Percentiles rank a stretch among this genome's conserved stretches.
These are phyloP conservation scores for Scalesia atractyloides DNA, from an alignment of 129 eudicot species.

Conservation along the genomic window DNA sequence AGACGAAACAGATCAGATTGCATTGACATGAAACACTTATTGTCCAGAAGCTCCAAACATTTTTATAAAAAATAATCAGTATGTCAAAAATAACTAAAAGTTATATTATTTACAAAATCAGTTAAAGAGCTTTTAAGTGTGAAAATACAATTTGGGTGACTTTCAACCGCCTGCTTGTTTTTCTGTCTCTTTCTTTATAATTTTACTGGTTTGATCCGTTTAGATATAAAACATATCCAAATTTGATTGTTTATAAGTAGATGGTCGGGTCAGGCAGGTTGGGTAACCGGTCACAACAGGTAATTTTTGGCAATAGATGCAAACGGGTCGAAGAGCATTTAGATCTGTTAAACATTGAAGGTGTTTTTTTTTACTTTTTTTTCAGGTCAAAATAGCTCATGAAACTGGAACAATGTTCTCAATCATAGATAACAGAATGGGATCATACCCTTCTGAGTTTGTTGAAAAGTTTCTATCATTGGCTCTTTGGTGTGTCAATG, in stretches of 20 bases:
- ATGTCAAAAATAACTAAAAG: not conserved
- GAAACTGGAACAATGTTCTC: conserved; percentile 62
- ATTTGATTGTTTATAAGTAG: not conserved
- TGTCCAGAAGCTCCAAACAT: not conserved
- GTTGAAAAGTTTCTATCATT: conserved; percentile 63
- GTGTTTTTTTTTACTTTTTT: not conserved
- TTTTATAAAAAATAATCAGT: not conserved
- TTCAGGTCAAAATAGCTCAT: conserved; percentile 62
- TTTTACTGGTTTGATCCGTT: not conserved
- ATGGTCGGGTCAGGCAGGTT: not conserved
- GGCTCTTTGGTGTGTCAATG: conserved; percentile 76
- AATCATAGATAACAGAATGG: conserved; percentile 73
- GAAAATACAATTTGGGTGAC: not conserved
- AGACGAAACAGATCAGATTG: not conserved
- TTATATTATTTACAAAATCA: not conserved
- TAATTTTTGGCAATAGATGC: not conserved
- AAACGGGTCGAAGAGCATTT: not conserved
- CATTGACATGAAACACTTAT: not conserved
- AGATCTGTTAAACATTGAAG: not conserved
- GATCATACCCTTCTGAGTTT: conserved; percentile 69
- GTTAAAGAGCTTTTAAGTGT: not conserved
- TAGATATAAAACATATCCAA: not conserved
- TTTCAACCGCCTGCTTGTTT: not conserved
- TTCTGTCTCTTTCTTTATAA: not conserved
- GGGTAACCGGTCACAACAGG: not conserved